Conservation (phyloP, 371 early-diverging fungal species). For the Nematocida minor region DNA sequence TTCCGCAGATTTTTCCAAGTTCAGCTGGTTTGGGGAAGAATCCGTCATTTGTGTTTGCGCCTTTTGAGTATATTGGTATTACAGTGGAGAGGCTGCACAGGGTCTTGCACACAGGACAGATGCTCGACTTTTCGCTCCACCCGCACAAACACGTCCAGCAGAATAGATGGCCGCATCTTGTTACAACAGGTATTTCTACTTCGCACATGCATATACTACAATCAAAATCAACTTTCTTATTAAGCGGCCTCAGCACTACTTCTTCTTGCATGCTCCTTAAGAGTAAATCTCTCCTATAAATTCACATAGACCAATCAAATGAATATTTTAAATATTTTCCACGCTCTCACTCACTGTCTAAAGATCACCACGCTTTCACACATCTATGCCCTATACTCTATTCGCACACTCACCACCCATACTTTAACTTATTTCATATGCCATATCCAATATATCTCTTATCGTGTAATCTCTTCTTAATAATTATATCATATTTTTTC, state of each 20-base stretch:
- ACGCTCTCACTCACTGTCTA: too few species aligned
- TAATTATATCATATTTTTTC: background rate
- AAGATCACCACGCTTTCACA: too few species aligned
- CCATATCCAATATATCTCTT: too few species aligned
- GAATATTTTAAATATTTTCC: too few species aligned
- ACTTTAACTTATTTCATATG: too few species aligned
- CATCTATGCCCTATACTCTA: too few species aligned
- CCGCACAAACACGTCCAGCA: slow-evolving; percentile 55
- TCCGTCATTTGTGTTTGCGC: background rate
- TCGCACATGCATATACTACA: slow-evolving; percentile 54
- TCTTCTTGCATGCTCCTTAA: slow-evolving; percentile 47
- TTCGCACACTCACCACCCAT: too few species aligned
- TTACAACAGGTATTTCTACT: slow-evolving; percentile 52
- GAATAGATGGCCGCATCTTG: slow-evolving; percentile 57
- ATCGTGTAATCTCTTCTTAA: background rate
- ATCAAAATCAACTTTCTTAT: slow-evolving; percentile 45
- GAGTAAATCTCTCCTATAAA: too few species aligned
- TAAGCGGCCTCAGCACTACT: background rate
- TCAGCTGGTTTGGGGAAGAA: slow-evolving; percentile 1
- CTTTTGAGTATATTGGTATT: slow-evolving; percentile 53
- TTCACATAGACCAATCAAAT: too few species aligned
- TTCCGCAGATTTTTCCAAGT: background rate
- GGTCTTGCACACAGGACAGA: slow-evolving; percentile 56
- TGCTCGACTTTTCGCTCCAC: slow-evolving; percentile 49
- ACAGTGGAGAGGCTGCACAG: slow-evolving; percentile 35